Conservation (phyloP, 768 basidiomycete genomes). For the Suillus weaverae region DNA sequence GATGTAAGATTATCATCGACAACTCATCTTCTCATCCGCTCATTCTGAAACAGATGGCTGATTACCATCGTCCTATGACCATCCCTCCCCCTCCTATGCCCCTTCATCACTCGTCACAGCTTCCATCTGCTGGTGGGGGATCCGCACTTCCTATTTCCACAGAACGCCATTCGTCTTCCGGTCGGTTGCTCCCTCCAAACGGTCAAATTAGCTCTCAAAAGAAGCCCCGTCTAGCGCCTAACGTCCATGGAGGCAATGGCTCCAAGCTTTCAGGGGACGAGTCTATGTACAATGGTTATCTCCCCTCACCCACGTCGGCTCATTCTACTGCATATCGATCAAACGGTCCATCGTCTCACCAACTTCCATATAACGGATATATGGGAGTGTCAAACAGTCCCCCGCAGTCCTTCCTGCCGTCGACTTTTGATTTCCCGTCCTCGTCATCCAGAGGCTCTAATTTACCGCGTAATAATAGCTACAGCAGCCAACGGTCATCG, state of each 20-base stretch:
- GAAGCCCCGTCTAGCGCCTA: constrained; percentile 31
- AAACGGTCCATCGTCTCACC: constrained; percentile 30
- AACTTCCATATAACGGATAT: constrained; percentile 25
- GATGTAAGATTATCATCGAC: constrained; percentile 23
- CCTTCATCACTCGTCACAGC: constrained; percentile 28
- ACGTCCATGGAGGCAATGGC: constrained; percentile 19
- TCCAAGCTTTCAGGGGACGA: constrained; percentile 30
- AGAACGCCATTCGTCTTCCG: constrained; percentile 33
- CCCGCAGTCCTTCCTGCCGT: constrained; percentile 22
- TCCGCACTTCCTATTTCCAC: constrained; percentile 35
- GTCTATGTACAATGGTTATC: constrained; percentile 30
- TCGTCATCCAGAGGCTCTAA: constrained; percentile 24
- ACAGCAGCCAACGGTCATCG: constrained; percentile 27
- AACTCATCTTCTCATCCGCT: neutral
- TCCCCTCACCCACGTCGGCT: constrained; percentile 31
- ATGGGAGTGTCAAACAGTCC: constrained; percentile 23
- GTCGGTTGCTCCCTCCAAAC: constrained; percentile 30
- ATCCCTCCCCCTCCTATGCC: constrained; percentile 36
- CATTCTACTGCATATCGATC: constrained; percentile 30
- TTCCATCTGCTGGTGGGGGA: constrained; percentile 19
- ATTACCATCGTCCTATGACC: constrained; percentile 34
- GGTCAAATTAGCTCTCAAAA: constrained; percentile 27
- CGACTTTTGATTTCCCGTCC: constrained; percentile 31
- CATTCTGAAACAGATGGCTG: constrained; percentile 24
- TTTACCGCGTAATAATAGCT: constrained; percentile 24